Evolutionary conservation across 345 rosid genomes (phyloP).

Genomic region (Salix viminalis): DNA sequence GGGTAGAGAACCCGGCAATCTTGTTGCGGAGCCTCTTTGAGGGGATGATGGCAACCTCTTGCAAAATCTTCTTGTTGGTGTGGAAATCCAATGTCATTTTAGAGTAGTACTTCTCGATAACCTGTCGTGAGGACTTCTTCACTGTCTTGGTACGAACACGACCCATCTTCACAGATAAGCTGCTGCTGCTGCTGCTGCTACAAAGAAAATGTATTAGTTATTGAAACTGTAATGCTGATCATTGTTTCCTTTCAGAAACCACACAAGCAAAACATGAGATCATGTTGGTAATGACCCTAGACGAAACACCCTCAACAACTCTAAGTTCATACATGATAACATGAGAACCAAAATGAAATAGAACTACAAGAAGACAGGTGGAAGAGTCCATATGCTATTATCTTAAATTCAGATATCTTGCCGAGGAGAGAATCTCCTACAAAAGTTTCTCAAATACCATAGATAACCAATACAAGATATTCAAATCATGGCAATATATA

Average conservation of each 20-base stretch:
- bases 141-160: slow-evolving; percentile 87
- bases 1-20: slow-evolving; percentile 87
- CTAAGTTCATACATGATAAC: background rate
- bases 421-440: background rate
- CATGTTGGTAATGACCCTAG: background rate
- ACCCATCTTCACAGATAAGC: slow-evolving; percentile 41
- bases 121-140: slow-evolving; percentile 90
- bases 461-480: background rate
- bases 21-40: slow-evolving; percentile 86
- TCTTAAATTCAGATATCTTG: background rate
- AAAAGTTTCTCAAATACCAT: background rate
- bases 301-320: background rate
- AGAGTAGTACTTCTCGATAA: slow-evolving; percentile 83
- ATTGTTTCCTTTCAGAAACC: background rate
- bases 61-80: slow-evolving; percentile 81
- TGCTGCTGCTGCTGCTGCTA: background rate
- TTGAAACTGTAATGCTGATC: background rate
- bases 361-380: background rate
- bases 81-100: slow-evolving; percentile 80
- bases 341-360: background rate
- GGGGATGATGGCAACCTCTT: slow-evolving; percentile 82
- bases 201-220: background rate
- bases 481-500: background rate
- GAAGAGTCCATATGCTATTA: background rate
- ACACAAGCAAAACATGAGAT: background rate